These are phyloP conservation scores for Rosa persica DNA, from an alignment of 306 rosid species.

Conservation along the genomic window DNA sequence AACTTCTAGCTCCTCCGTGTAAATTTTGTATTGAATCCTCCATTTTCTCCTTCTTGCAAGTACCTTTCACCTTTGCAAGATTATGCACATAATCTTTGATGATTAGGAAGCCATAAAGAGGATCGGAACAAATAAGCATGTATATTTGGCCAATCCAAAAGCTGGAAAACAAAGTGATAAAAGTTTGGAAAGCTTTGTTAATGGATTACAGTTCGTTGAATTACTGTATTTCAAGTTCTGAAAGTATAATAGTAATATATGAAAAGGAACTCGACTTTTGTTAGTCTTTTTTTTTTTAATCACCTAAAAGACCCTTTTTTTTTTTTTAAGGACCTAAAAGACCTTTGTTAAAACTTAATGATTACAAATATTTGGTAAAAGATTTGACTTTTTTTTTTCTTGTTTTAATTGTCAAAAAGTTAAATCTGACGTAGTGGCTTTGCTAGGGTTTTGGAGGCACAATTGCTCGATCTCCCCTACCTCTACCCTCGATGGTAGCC, in stretches of 20 bases:
- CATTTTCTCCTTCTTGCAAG: not conserved
- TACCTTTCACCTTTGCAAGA: slow-evolving; percentile 12
- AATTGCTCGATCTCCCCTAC: no score
- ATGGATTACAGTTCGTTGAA: slow-evolving; percentile 2
- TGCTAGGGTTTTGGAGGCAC: no score
- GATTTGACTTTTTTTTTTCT: no score
- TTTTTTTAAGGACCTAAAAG: not conserved
- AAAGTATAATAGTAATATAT: not conserved
- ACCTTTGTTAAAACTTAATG: not conserved
- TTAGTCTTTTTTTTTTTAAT: not conserved
- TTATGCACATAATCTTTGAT: not conserved
- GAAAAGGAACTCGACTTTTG: not conserved
- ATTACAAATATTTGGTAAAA: not conserved
- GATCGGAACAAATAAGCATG: not conserved
- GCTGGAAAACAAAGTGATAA: not conserved
- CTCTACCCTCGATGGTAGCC: no score
- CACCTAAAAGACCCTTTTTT: not conserved
- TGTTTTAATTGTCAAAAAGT: no score
- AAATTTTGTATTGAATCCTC: not conserved
- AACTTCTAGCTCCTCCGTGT: not conserved
- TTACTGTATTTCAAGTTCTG: slow-evolving; percentile 1
- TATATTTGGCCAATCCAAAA: not conserved
- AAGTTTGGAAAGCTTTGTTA: not conserved
- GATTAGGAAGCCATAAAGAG: slow-evolving; percentile 2
- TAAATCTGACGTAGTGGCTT: no score